Percentiles rank a stretch among this genome's conserved stretches.
phyloP scores from a whole-genome alignment of 169 alveolate species.

The Plasmodium inui region DNA sequence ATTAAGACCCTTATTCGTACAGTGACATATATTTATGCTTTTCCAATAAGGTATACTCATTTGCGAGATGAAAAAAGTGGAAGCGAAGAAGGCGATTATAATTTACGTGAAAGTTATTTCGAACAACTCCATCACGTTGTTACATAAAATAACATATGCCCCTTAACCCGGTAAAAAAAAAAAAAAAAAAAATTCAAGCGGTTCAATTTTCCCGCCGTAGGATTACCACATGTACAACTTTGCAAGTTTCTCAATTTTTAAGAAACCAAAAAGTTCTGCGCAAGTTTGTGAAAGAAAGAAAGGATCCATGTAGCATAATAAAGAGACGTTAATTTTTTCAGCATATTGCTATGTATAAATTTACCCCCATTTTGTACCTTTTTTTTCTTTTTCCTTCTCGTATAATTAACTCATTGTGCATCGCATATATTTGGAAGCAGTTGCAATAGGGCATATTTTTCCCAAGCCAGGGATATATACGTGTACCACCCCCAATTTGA shows the following conservation, averaged over 20 bases:
- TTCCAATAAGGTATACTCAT: neutral
- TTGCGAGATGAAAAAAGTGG: neutral
- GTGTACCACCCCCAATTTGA: neutral
- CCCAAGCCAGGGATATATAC: neutral
- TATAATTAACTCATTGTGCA: neutral
- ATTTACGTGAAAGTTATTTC: neutral
- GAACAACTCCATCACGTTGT: neutral
- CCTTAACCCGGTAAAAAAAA: neutral
- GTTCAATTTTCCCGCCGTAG: neutral
- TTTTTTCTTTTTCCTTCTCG: neutral
- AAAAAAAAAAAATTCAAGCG: constrained; percentile 1
- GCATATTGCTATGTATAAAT: neutral
- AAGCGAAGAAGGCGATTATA: neutral
- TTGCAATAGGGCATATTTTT: neutral
- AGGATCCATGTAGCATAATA: neutral
- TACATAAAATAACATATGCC: neutral
- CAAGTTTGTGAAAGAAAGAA: neutral
- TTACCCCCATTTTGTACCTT: neutral
- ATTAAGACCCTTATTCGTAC: neutral
- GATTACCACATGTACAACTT: neutral
- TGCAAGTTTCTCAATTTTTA: neutral
- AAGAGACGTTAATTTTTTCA: neutral
- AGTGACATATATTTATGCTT: neutral
- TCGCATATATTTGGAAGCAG: neutral
- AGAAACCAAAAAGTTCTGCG: neutral